Percentiles rank a stretch among this genome's conserved stretches.
Evolutionary conservation across 2,329 filamentous ascomycete genomes (phyloP).

Genomic region (Diaporthe ilicicola): DNA sequence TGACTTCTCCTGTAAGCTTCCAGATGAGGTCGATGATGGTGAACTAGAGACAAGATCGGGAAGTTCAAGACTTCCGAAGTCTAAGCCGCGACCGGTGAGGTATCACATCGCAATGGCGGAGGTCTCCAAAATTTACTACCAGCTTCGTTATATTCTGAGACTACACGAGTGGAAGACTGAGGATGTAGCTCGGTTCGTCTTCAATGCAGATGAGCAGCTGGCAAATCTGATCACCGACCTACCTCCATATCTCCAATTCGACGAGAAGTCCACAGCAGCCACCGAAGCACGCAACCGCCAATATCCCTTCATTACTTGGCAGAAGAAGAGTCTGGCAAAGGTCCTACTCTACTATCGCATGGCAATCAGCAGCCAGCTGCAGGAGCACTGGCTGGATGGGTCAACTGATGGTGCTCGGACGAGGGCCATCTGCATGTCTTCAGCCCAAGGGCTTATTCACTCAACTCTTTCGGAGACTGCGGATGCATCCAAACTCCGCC

Average conservation of each 20-base stretch:
- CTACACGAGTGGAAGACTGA: not conserved
- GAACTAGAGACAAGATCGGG: no score
- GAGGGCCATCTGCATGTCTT: conserved; percentile 10
- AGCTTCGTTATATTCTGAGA: not conserved
- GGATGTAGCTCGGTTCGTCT: not conserved
- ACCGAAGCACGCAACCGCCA: not conserved
- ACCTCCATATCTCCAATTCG: not conserved
- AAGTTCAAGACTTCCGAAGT: no score
- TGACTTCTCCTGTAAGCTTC: no score
- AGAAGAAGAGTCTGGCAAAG: not conserved
- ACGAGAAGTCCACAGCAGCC: not conserved
- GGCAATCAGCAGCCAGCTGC: not conserved
- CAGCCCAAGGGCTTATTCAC: not conserved
- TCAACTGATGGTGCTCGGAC: not conserved
- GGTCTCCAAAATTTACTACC: not conserved
- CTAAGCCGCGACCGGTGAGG: no score
- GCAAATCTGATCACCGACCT: conserved; percentile 8
- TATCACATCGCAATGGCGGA: no score
- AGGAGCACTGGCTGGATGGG: conserved; percentile 3
- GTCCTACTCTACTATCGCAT: conserved; percentile 8
- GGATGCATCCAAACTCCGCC: not conserved
- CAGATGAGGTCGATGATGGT: no score
- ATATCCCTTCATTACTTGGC: not conserved
- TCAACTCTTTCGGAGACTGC: not conserved
- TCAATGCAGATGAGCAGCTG: conserved; percentile 4